Base-by-base conservation (phyloP, 1,139 yeast genomes). In the Arxiozyma bovina region DNA sequence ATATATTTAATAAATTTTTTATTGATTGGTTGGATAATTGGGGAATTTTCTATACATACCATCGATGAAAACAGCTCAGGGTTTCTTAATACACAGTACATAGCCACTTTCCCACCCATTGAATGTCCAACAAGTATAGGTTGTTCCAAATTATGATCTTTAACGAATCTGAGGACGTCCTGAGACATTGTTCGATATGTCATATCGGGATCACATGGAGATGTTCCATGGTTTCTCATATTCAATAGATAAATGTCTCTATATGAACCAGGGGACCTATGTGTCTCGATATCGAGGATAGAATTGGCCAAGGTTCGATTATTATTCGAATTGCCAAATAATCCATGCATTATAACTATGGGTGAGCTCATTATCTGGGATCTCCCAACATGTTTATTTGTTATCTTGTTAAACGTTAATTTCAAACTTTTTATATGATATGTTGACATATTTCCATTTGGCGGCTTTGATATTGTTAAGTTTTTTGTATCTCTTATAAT, bases 91-190 rank as follows among this genome's bases (percentile, higher is more conserved):
- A 91, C 85, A 4, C 87, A 75, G 0, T 93, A 89, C 98, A 93
- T 91, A 3, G 87, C 96, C 0, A 91, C 79, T 66, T 93, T 93
- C 11, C 96, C 98, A 7, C 99, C 99, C 97, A 93, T 90, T 0
- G 97, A 90, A 70, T 91, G 98, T 1, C 99, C 99, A 27, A 93
- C 76, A 23, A 93, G 60, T 21, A 88, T 80, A 0, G 94, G 87
- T 45, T 62, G 60, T 11, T 43, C 73, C 15, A 83, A 59, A 0
- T 70, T 62, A 21, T 80, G 75, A 5, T 77, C 78, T 1, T 64
- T 63, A 18, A 90, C 77, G 67, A 91, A 93, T 41, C 71, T 64
- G 64, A 84, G 90, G 25, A 93, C 90, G 69, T 93, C 99, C 0
- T 88, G 85, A 0, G 96, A 85, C 73, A 93, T 75, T 1, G 93